Evolutionary conservation across 257 asterid genomes (phyloP), one percentile per base, ranked within the genome.

Genomic region (Solanum raphanifolium): DNA sequence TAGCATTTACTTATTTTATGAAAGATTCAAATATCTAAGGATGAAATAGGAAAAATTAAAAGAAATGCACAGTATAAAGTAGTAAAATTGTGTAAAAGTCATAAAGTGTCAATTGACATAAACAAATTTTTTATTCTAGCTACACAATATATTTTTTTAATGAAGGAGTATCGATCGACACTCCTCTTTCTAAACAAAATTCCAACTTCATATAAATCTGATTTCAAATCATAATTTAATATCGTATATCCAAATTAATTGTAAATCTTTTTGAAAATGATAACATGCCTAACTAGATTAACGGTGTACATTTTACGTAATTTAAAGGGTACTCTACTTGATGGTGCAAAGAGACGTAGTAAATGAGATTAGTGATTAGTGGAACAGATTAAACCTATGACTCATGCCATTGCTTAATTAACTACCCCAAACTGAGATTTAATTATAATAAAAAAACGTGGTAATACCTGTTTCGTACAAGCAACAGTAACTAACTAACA

Each of bases 101-200:
- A 16, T 5, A 48, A 0, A 52, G 60, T 52, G 21, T 52, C 9
- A 48, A 48, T 48, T 48, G 60, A 48, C 20, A 48, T 5, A 48
- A 15, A 15, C 0, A 5, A 12, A 13, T 46, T 46, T 48, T 5
- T 48, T 48, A 48, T 48, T 1, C 23, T 48, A 48, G 23, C 60
- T 48, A 15, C 3, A 48, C 7, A 18, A 5, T 48, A 6, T 48
- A 48, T 15, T 15, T 2, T 48, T 48, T 48, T 15, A 5, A 15
- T 0, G 3, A 2, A 48, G 3, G 21, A 0, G 8, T 15, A 0
- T 48, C 7, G 5, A 41, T 41, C 1, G 55, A 13, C 18, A 46
- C 55, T 9, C 12, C 43, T 9, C 52, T 52, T 1, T 6, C n/a
- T 6, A 55, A 55, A 55, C 0, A 18, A 55, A 55, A 2, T 20